Base-by-base conservation (phyloP, 495 filamentous ascomycete genomes). In the Cercophora sp. region DNA sequence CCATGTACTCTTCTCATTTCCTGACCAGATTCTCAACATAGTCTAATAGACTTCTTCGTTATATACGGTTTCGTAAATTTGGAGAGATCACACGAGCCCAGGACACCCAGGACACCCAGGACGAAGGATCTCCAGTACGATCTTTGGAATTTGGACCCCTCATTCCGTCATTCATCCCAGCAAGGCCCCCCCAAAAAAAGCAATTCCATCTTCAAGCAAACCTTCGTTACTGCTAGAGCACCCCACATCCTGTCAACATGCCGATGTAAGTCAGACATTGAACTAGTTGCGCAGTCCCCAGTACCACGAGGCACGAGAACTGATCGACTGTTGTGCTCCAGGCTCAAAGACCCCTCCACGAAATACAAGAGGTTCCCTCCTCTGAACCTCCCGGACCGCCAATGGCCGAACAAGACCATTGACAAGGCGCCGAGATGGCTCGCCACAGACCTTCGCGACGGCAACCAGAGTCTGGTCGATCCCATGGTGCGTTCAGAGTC, bases 281-380 rank as follows among this genome's bases (percentile, higher is more conserved):
- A 49, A 48, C 2, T 24, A 50, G 41, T 36, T 9, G 43, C 18
- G 19, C 2, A 9, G 39, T 16, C 35, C 34, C 19, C 26, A 43
- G 61, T 58, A 31, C 49, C 48, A 61, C 58, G 52, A 45, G 22
- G 29, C 55, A 59, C 53, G 52, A 39, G 48, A 36, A 49, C 42
- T 63, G 37, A 66, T 55, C 46, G 24, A 13, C 13, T 8, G 15
- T 25, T 43, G 48, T 55, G 53, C 16, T 50, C 47, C 58, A 96
- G 91, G 88, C 89, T 98, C 70, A 89, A 91, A 68, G 88, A 96
- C 66, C 93, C 93, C 26, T 95, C 87, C 25, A 86, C 76, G 62
- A 98, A 98, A 70, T 98, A 98, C 75, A 86, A 81, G 73, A 75
- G 70, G 26, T 79, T 78, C 67, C 80, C 84, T 60, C 89, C 91